phyloP scores from a whole-genome alignment of 2,329 filamentous ascomycete species.

The Dothideomycetes sp. region DNA sequence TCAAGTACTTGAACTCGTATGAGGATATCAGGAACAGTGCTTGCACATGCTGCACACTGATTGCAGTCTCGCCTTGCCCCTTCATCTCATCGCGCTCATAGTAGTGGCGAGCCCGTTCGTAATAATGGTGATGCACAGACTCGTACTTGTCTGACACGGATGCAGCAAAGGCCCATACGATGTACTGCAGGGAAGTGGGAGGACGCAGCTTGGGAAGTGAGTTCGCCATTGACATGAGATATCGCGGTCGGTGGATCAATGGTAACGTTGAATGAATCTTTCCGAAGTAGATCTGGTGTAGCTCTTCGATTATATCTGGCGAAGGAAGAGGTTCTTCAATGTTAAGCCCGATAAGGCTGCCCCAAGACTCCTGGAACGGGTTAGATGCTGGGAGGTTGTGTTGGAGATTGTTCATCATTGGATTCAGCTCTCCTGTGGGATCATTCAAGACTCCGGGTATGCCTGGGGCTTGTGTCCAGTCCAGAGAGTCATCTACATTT shows the following conservation, averaged over 20 bases:
- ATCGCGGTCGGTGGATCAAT: conserved; percentile 82
- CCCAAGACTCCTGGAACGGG: conserved; percentile 55
- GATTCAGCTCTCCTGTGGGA: not conserved
- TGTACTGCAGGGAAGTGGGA: conserved; percentile 79
- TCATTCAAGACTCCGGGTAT: not conserved
- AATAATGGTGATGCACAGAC: conserved; percentile 76
- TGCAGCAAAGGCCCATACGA: conserved; percentile 92
- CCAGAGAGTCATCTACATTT: not conserved
- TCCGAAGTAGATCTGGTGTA: conserved; percentile 83
- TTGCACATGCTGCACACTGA: conserved; percentile 78
- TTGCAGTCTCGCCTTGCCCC: conserved; percentile 80
- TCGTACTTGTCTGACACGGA: conserved; percentile 72
- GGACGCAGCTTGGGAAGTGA: conserved; percentile 78
- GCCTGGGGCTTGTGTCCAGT: not conserved
- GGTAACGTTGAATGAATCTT: conserved; percentile 79
- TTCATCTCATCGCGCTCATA: conserved; percentile 82
- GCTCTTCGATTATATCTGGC: conserved; percentile 71
- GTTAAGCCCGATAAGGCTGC: conserved; percentile 72
- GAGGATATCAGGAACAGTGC: conserved; percentile 67
- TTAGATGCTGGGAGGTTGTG: conserved; percentile 13
- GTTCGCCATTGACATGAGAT: conserved; percentile 70
- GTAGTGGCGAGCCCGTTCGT: conserved; percentile 80
- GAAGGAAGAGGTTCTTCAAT: conserved; percentile 72
- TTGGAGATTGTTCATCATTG: not conserved
- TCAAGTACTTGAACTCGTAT: conserved; percentile 97